A percentile compares a stretch with the other conserved stretches of the same genome.
phyloP scores from a whole-genome alignment of 208 protist species.

The Borovskyia barvae region DNA sequence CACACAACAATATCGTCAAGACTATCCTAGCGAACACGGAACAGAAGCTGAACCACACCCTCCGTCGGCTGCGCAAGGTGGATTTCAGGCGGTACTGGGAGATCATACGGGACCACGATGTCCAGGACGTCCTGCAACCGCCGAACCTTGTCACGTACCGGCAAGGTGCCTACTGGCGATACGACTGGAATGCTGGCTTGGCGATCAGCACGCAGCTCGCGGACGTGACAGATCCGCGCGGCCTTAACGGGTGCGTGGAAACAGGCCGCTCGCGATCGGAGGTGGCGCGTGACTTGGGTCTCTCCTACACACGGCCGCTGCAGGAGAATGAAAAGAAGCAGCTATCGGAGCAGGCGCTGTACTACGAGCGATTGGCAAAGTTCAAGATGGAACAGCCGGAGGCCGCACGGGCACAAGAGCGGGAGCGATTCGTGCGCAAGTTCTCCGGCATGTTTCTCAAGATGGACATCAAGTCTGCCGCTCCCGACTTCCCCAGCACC shows the following conservation, averaged over 20 bases:
- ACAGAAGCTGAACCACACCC: constrained; percentile 69
- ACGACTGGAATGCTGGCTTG: constrained; percentile 89
- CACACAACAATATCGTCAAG: constrained; percentile 92
- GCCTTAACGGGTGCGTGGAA: constrained; percentile 89
- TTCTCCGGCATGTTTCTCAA: constrained; percentile 91
- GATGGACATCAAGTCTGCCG: constrained; percentile 77
- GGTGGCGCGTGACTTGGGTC: constrained; percentile 87
- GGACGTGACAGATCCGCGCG: constrained; percentile 85
- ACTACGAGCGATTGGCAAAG: constrained; percentile 88
- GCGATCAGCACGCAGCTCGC: constrained; percentile 84
- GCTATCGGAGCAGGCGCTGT: constrained; percentile 84
- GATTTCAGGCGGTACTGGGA: constrained; percentile 92
- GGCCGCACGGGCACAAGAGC: constrained; percentile 79
- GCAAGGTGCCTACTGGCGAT: constrained; percentile 85
- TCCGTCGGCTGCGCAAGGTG: constrained; percentile 84
- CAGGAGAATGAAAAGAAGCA: constrained; percentile 90
- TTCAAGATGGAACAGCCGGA: constrained; percentile 92
- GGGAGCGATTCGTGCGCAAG: constrained; percentile 86
- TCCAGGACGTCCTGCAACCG: constrained; percentile 88
- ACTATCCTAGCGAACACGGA: constrained; percentile 75
- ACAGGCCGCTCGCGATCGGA: constrained; percentile 88
- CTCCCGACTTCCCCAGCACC: constrained; percentile 86
- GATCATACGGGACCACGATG: constrained; percentile 90
- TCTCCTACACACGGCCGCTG: constrained; percentile 87
- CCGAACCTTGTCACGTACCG: constrained; percentile 85